phyloP scores from a whole-genome alignment of 2,329 filamentous ascomycete genomes.

The Xylaria sp. region DNA sequence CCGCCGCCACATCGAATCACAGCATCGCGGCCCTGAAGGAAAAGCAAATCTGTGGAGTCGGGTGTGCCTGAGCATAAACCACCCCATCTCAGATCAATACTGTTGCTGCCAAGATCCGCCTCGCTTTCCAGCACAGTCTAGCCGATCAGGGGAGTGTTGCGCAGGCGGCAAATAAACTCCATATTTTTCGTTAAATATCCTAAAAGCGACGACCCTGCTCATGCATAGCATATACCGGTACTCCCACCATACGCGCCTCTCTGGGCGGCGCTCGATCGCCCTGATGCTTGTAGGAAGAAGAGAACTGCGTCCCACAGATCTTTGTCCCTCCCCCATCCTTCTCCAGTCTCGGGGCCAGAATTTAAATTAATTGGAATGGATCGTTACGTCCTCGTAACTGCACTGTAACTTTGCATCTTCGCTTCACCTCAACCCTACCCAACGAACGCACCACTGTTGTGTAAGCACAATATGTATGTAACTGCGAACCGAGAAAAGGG shows the following conservation, averaged over 20 bases:
- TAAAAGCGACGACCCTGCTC: conserved; percentile 47
- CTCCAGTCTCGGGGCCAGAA: conserved; percentile 30
- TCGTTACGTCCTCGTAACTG: conserved; percentile 44
- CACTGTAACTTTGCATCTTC: conserved; percentile 31
- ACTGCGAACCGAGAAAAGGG: not conserved
- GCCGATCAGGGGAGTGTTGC: conserved; percentile 35
- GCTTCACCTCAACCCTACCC: conserved; percentile 26
- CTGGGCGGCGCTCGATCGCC: conserved; percentile 8
- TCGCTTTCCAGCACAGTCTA: conserved; percentile 44
- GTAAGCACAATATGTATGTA: conserved; percentile 21
- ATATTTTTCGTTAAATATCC: conserved; percentile 46
- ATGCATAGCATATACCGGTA: conserved; percentile 36
- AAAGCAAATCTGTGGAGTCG: conserved; percentile 39
- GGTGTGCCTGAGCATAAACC: conserved; percentile 39
- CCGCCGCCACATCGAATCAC: conserved; percentile 21
- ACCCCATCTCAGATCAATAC: conserved; percentile 37
- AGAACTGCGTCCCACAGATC: conserved; percentile 20
- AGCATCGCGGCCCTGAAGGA: conserved; percentile 13
- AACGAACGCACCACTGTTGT: conserved; percentile 7
- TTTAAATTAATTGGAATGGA: conserved; percentile 49
- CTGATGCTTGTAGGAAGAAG: conserved; percentile 34
- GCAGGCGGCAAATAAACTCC: conserved; percentile 36
- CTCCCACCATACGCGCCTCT: conserved; percentile 29
- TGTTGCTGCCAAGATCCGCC: conserved; percentile 47
- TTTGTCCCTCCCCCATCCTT: not conserved